A percentile compares a stretch with the other conserved stretches of the same genome.
Evolutionary conservation across 805 yeast species (phyloP).

Genomic region (Teunomyces panamensis): DNA sequence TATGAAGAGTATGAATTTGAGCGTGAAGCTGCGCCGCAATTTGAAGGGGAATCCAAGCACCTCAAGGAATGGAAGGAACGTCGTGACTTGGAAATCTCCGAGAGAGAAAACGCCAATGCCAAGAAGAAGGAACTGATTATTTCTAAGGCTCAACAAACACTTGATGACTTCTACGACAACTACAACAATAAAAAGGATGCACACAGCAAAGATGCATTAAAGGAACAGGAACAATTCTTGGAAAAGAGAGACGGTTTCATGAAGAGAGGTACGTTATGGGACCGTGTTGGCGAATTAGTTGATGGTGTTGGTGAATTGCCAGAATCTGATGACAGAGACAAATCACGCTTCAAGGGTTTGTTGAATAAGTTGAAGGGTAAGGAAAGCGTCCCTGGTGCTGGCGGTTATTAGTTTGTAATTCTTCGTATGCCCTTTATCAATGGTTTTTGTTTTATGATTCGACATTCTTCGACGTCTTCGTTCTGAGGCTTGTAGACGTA

Average conservation of each 20-base stretch:
- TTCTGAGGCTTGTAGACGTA: conserved; percentile 19
- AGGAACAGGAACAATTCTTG: conserved; percentile 69
- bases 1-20: conserved; percentile 42
- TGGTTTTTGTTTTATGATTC: conserved; percentile 7
- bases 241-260: conserved; percentile 69
- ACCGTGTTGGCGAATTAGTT: conserved; percentile 52
- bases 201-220: conserved; percentile 57
- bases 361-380: conserved; percentile 66
- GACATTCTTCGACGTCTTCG: conserved; percentile 6
- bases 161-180: conserved; percentile 89
- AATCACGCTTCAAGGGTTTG: conserved; percentile 65
- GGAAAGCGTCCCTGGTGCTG: conserved; percentile 74
- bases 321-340: conserved; percentile 52
- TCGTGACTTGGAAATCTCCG: conserved; percentile 70
- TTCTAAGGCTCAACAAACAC: conserved; percentile 72
- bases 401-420: conserved; percentile 44
- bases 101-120: conserved; percentile 71
- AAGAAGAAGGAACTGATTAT: conserved; percentile 64
- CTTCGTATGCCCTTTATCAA: conserved; percentile 12
- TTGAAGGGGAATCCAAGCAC: conserved; percentile 49
- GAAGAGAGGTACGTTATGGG: conserved; percentile 46
- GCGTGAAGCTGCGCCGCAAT: conserved; percentile 15
- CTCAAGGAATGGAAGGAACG: conserved; percentile 75
- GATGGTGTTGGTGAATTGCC: conserved; percentile 40
- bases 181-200: conserved; percentile 82